Percentiles rank a stretch among this genome's conserved stretches.
These are phyloP conservation scores for Leptosphaerulina australis DNA, from an alignment of 2,329 filamentous ascomycete species.

Conservation along the genomic window DNA sequence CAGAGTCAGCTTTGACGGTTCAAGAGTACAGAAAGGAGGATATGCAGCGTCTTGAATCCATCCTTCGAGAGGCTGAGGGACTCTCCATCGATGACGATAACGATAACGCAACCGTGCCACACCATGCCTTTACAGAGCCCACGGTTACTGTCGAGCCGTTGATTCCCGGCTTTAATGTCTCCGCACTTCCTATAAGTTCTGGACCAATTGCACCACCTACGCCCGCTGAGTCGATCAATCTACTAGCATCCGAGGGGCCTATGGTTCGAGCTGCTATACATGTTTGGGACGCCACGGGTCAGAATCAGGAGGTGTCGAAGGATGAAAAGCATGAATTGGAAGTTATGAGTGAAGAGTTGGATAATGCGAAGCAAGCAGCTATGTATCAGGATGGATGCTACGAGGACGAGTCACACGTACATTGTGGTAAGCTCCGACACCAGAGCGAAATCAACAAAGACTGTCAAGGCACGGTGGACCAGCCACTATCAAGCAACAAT, in stretches of 20 bases:
- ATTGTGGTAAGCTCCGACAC: conserved; percentile 23
- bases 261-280: conserved; percentile 17
- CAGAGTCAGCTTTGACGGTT: background rate
- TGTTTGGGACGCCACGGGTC: conserved; percentile 9
- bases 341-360: background rate
- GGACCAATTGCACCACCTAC: conserved; percentile 12
- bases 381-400: background rate
- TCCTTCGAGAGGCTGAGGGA: background rate
- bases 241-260: background rate
- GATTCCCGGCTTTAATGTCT: background rate
- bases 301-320: conserved; percentile 1
- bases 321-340: conserved; percentile 15
- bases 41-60: conserved; percentile 4
- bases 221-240: conserved; percentile 5
- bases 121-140: background rate
- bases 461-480: conserved; percentile 28
- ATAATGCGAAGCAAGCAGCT: background rate
- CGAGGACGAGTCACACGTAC: conserved; percentile 1
- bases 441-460: conserved; percentile 28
- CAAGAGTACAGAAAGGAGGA: background rate
- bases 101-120: background rate
- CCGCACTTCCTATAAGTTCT: background rate
- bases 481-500: conserved; percentile 24
- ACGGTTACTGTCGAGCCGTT: background rate
- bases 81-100: conserved; percentile 2